Conservation (phyloP, 164 flowering plant genomes). For the Liriodendron chinense region DNA sequence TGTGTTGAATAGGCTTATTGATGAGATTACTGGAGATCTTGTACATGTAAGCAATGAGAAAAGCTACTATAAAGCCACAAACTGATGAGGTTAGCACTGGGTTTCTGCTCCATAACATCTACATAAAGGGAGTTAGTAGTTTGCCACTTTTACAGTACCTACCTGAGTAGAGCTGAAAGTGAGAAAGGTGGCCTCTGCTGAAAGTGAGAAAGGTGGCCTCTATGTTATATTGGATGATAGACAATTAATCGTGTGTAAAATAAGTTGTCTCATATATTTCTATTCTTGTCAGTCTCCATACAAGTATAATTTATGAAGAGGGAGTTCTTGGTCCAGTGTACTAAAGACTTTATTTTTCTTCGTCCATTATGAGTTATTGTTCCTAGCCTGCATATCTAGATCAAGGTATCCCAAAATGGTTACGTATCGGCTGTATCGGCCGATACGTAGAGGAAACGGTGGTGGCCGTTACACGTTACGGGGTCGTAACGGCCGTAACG, state of each 20-base stretch:
- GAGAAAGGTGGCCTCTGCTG: not conserved
- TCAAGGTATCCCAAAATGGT: no score
- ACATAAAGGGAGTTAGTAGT: not conserved
- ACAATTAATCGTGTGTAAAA: not conserved
- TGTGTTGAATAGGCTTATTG: constrained; percentile 54
- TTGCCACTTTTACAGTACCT: not conserved
- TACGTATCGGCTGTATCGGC: no score
- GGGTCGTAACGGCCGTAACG: no score
- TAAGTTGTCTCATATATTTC: not conserved
- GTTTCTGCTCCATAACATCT: not conserved
- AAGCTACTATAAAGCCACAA: constrained; percentile 1
- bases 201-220: not conserved
- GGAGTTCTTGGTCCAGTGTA: not conserved
- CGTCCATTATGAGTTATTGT: not conserved
- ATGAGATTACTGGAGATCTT: constrained; percentile 51
- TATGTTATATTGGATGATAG: not conserved
- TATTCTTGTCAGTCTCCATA: not conserved
- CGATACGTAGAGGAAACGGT: no score
- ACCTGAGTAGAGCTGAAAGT: not conserved
- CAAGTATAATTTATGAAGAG: no score
- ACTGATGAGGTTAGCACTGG: not conserved
- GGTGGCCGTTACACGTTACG: no score
- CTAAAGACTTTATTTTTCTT: not conserved
- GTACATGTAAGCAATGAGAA: constrained; percentile 5
- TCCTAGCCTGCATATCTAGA: not conserved